These are phyloP conservation scores for Blastobotrys serpentis DNA, from an alignment of 1,139 yeast genomes.

Conservation along the genomic window DNA sequence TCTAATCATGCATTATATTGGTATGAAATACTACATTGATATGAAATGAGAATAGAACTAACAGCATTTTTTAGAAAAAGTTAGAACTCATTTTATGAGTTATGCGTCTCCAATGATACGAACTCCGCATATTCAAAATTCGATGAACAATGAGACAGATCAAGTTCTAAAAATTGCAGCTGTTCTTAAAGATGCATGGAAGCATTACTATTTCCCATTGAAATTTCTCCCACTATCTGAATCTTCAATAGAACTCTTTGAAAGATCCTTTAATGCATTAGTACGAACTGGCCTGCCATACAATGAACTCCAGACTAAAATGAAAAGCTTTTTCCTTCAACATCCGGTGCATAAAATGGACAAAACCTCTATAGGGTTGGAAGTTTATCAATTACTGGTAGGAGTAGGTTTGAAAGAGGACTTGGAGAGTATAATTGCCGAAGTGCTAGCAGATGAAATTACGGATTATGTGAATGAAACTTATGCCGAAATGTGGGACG, in stretches of 20 bases:
- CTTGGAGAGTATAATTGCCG: conserved; percentile 20
- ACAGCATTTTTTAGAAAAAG: conserved; percentile 19
- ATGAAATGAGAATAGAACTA: too few relatives aligned
- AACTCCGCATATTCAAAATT: conserved; percentile 8
- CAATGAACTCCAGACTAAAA: conserved; percentile 17
- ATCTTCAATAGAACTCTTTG: conserved; percentile 18
- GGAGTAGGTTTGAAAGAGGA: conserved; percentile 18
- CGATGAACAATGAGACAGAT: conserved; percentile 11
- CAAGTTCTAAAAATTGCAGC: conserved; percentile 18
- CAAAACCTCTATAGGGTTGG: conserved; percentile 6
- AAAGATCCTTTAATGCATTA: conserved; percentile 24
- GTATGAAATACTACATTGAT: neutral
- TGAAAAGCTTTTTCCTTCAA: conserved; percentile 14
- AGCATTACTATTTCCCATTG: conserved; percentile 29
- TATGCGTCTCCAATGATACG: conserved; percentile 24
- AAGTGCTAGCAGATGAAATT: conserved; percentile 17
- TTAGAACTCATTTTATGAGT: conserved; percentile 27
- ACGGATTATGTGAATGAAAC: conserved; percentile 11
- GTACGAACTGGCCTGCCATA: conserved; percentile 23
- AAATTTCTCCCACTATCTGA: conserved; percentile 14
- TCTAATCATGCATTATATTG: conserved; percentile 18
- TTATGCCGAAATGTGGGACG: conserved; percentile 23
- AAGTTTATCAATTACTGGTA: conserved; percentile 14
- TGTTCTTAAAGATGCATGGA: conserved; percentile 24
- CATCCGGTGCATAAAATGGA: conserved; percentile 20